Percentiles rank a stretch among this genome's conserved stretches.
These are phyloP conservation scores for Nakaseomyces nivariensis DNA, from an alignment of 1,139 yeast species.

Conservation along the genomic window DNA sequence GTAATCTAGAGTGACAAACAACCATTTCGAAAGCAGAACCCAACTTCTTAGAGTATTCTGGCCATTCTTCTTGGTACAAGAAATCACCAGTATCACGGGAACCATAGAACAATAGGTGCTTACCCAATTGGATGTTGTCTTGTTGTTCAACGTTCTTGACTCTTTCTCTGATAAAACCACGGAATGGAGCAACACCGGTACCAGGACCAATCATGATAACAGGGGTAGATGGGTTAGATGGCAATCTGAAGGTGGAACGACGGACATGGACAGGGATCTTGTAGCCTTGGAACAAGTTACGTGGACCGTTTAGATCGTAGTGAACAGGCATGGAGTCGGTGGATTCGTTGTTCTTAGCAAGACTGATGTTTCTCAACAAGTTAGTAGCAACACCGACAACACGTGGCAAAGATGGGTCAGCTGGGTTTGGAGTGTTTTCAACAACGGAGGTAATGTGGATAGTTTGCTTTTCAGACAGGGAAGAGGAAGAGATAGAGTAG, in stretches of 20 bases:
- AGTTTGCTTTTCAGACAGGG: constrained; percentile 61
- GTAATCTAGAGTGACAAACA: constrained; percentile 82
- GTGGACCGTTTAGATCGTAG: constrained; percentile 77
- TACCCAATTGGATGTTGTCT: constrained; percentile 46
- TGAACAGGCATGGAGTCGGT: constrained; percentile 36
- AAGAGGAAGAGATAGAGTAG: constrained; percentile 91
- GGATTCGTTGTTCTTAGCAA: constrained; percentile 44
- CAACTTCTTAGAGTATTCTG: constrained; percentile 50
- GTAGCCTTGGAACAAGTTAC: constrained; percentile 43
- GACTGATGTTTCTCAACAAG: constrained; percentile 63
- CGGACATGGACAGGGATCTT: constrained; percentile 88
- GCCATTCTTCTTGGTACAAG: constrained; percentile 83
- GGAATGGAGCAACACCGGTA: constrained; percentile 96
- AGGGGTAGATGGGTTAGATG: constrained; percentile 77
- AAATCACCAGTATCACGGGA: constrained; percentile 74
- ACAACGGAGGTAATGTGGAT: constrained; percentile 89
- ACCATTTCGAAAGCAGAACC: constrained; percentile 60
- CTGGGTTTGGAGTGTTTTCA: constrained; percentile 45
- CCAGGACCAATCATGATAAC: constrained; percentile 95
- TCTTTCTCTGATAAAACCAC: constrained; percentile 86
- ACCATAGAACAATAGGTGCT: constrained; percentile 73
- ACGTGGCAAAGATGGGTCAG: constrained; percentile 11
- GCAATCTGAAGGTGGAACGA: constrained; percentile 89
- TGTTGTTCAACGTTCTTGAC: constrained; percentile 43
- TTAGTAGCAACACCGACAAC: constrained; percentile 80